These are phyloP conservation scores for Calycina herbarum DNA, from an alignment of 2,329 filamentous ascomycete genomes.

Conservation along the genomic window DNA sequence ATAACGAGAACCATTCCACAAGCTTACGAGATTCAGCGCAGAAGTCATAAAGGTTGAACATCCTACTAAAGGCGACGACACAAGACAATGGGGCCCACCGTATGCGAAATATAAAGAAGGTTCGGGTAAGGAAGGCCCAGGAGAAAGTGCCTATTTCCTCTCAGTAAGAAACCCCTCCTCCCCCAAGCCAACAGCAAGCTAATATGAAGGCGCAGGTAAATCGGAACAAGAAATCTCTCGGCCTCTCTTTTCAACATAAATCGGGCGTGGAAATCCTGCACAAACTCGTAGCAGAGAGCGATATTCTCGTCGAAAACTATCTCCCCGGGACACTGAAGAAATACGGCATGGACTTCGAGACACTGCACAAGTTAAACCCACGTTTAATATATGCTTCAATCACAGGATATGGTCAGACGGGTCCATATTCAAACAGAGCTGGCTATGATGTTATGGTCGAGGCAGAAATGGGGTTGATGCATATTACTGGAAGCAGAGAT, in stretches of 20 bases:
- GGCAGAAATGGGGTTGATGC: conserved; percentile 97
- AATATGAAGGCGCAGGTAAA: conserved; percentile 64
- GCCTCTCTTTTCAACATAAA: conserved; percentile 83
- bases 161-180: conserved; percentile 55
- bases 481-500: conserved; percentile 88
- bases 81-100: conserved; percentile 92
- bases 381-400: conserved; percentile 91
- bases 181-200: background rate
- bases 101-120: conserved; percentile 76
- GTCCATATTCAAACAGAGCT: conserved; percentile 81
- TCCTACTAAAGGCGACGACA: conserved; percentile 87
- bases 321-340: conserved; percentile 86
- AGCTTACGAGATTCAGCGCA: conserved; percentile 56
- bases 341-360: conserved; percentile 86
- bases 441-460: conserved; percentile 99
- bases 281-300: conserved; percentile 77
- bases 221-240: conserved; percentile 94
- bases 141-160: conserved; percentile 94
- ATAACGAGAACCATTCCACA: conserved; percentile 27
- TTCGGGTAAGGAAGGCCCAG: conserved; percentile 64
- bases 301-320: conserved; percentile 96
- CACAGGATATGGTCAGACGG: conserved; percentile 94
- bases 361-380: conserved; percentile 78
- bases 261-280: conserved; percentile 85
- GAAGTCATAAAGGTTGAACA: conserved; percentile 98